A percentile compares a stretch with the other conserved stretches of the same genome.
Evolutionary conservation across 441 rosid species (phyloP).

Genomic region (Adansonia grandidieri): DNA sequence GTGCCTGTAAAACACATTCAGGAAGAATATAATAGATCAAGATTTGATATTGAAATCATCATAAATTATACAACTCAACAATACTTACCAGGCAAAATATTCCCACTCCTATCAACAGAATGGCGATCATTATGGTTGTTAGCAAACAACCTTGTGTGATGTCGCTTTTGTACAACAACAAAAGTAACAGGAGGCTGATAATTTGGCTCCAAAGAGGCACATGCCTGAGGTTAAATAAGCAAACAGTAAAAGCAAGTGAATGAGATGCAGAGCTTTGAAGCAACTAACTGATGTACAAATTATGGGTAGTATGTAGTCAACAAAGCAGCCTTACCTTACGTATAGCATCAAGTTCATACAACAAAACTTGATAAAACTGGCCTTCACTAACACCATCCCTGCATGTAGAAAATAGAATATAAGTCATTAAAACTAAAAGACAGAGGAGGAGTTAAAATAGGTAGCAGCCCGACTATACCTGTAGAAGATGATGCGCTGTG

Average conservation of each 20-base stretch:
- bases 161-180: constrained; percentile 14
- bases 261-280: background rate
- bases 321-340: constrained; percentile 1
- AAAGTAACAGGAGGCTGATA: constrained; percentile 12
- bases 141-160: constrained; percentile 8
- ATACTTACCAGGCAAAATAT: constrained; percentile 14
- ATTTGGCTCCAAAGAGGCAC: constrained; percentile 13
- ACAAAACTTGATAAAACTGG: constrained; percentile 14
- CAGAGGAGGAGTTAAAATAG: background rate
- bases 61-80: background rate
- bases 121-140: background rate
- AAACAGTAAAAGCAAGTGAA: background rate
- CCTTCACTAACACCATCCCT: constrained; percentile 17
- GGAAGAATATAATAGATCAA: background rate
- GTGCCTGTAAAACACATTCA: constrained; percentile 3
- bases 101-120: background rate
- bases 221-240: background rate
- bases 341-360: constrained; percentile 3
- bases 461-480: background rate
- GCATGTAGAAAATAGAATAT: background rate
- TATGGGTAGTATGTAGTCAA: background rate
- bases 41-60: background rate
- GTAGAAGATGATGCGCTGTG: constrained; percentile 5
- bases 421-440: background rate
- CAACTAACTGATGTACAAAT: background rate